These are phyloP conservation scores for Mycena crocata DNA, from an alignment of 768 basidiomycete species.

Conservation along the genomic window DNA sequence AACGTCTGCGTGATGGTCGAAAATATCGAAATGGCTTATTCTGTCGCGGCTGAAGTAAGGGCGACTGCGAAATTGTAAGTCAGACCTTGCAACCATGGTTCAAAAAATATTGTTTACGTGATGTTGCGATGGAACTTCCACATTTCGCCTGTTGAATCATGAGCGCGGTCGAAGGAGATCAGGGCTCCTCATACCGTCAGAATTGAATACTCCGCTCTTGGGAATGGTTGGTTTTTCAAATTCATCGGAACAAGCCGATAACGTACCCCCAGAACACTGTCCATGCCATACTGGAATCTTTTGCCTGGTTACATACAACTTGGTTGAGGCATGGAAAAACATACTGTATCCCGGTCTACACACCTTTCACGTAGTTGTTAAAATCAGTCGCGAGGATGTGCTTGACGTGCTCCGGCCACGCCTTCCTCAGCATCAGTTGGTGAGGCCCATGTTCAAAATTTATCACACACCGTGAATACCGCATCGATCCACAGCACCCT, in stretches of 20 bases:
- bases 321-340: no score
- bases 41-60: conserved; percentile 70
- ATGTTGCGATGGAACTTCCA: conserved; percentile 60
- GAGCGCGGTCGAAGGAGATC: background rate
- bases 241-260: background rate
- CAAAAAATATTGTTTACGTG: no score
- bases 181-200: conserved; percentile 53
- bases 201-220: conserved; percentile 67
- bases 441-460: background rate
- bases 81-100: no score
- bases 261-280: conserved; percentile 29
- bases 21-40: conserved; percentile 66
- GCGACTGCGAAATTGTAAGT: no score
- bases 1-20: conserved; percentile 60
- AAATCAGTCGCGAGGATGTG: conserved; percentile 42
- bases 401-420: conserved; percentile 40
- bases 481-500: conserved; percentile 34
- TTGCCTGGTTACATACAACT: conserved; percentile 35
- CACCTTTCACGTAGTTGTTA: conserved; percentile 42
- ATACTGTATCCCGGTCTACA: background rate
- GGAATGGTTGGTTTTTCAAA: background rate
- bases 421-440: background rate
- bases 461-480: conserved; percentile 32
- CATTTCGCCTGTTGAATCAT: conserved; percentile 54
- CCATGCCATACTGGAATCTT: conserved; percentile 25